Conservation (phyloP, 768 basidiomycete species). For the Rhodotorula graminis region DNA sequence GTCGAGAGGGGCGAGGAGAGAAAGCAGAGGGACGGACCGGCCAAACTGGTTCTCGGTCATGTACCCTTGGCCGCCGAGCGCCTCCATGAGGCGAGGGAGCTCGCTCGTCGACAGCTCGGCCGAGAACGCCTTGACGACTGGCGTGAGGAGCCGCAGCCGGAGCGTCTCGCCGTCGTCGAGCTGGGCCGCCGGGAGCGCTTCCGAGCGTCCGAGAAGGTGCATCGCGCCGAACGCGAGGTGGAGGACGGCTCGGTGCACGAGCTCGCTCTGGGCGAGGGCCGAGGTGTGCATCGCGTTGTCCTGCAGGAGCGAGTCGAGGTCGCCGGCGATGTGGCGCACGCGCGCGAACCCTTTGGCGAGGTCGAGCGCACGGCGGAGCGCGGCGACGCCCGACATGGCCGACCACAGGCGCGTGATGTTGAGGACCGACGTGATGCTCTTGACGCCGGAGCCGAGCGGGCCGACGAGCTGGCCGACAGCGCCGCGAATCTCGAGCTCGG, state of each 20-base stretch:
- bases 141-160: conserved; percentile 60
- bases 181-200: conserved; percentile 47
- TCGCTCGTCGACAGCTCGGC: conserved; percentile 61
- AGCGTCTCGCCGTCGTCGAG: conserved; percentile 51
- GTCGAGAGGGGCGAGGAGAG: background rate
- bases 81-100: conserved; percentile 70
- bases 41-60: conserved; percentile 77
- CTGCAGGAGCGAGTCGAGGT: conserved; percentile 48
- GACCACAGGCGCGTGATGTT: conserved; percentile 73
- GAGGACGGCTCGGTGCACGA: conserved; percentile 63
- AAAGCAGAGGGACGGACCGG: conserved; percentile 38
- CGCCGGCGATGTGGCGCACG: conserved; percentile 55
- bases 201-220: conserved; percentile 61
- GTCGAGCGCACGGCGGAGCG: conserved; percentile 60
- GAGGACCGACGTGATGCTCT: conserved; percentile 63
- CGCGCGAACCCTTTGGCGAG: conserved; percentile 63
- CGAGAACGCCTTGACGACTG: conserved; percentile 64
- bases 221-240: conserved; percentile 63
- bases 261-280: conserved; percentile 58
- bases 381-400: conserved; percentile 56
- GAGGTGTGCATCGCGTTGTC: conserved; percentile 63
- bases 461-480: conserved; percentile 65
- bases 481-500: conserved; percentile 62
- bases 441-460: conserved; percentile 51
- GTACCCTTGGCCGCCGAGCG: conserved; percentile 71